These are phyloP conservation scores for Pontederia paniculata DNA, from an alignment of 176 grass and related monocot genomes.

Conservation along the genomic window DNA sequence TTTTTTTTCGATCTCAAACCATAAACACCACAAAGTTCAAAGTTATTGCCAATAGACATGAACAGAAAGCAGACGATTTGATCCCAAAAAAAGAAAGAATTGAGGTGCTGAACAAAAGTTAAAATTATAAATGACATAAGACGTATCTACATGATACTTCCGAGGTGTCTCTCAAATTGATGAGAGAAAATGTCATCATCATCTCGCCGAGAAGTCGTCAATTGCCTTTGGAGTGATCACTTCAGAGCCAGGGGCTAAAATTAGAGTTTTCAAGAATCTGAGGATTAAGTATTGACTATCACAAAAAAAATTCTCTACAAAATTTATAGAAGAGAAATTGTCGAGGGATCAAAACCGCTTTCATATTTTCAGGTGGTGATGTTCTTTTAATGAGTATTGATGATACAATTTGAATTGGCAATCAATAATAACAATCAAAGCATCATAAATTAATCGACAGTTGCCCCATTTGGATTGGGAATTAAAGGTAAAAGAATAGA, in stretches of 20 bases:
- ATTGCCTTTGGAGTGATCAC: slow-evolving; percentile 66
- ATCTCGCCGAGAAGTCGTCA: slow-evolving; percentile 66
- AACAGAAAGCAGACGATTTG: too few relatives aligned
- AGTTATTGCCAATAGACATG: too few relatives aligned
- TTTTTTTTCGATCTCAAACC: too few relatives aligned
- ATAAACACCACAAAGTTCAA: too few relatives aligned
- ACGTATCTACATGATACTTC: slow-evolving; percentile 50
- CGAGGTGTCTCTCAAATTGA: slow-evolving; percentile 43
- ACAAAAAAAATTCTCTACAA: slow-evolving; percentile 53
- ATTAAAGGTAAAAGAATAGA: too few relatives aligned
- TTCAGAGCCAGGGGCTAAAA: slow-evolving; percentile 24
- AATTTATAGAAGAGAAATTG: slow-evolving; percentile 47
- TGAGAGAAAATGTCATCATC: slow-evolving; percentile 36
- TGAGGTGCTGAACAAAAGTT: too few relatives aligned
- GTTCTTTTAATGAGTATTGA: slow-evolving; percentile 84
- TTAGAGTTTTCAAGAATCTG: slow-evolving; percentile 71
- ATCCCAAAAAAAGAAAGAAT: too few relatives aligned
- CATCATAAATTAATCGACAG: too few relatives aligned
- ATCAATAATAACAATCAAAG: too few relatives aligned
- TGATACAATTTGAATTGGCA: too few relatives aligned
- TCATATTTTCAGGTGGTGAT: slow-evolving; percentile 58
- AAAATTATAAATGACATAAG: too few relatives aligned
- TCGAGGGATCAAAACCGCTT: slow-evolving; percentile 65
- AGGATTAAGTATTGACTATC: slow-evolving; percentile 72
- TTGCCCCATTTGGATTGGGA: too few relatives aligned